Conservation (phyloP, 352 stramenopile species). For the Pythium scleroteichum region DNA sequence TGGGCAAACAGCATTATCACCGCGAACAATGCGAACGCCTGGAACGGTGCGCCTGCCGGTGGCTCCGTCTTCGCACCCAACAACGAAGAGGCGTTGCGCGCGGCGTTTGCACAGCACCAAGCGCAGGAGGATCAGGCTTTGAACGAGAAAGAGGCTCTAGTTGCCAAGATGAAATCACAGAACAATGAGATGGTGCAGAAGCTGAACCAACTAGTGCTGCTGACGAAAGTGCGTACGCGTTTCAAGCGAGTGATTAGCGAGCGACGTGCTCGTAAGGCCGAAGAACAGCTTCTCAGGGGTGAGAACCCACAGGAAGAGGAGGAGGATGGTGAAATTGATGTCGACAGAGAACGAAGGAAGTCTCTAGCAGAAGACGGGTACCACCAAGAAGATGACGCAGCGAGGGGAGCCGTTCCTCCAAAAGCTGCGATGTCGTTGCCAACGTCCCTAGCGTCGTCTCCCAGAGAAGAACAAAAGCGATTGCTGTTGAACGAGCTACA, state of each 20-base stretch:
- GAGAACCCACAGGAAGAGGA: slow-evolving; percentile 1
- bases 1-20: slow-evolving; percentile 55
- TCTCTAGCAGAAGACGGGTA: slow-evolving; percentile 1
- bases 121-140: slow-evolving; percentile 36
- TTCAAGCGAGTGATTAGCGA: slow-evolving; percentile 52
- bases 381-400: slow-evolving; percentile 4
- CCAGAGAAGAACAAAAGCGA: slow-evolving; percentile 56
- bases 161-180: slow-evolving; percentile 59
- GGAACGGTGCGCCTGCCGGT: neutral
- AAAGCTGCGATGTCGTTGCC: slow-evolving; percentile 23
- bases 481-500: slow-evolving; percentile 82
- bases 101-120: slow-evolving; percentile 52
- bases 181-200: slow-evolving; percentile 61
- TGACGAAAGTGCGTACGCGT: slow-evolving; percentile 55
- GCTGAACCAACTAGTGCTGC: slow-evolving; percentile 60
- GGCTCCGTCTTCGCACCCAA: neutral
- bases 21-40: slow-evolving; percentile 14
- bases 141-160: slow-evolving; percentile 59
- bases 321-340: slow-evolving; percentile 2
- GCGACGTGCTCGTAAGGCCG: slow-evolving; percentile 49
- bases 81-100: slow-evolving; percentile 36
- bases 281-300: slow-evolving; percentile 15
- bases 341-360: slow-evolving; percentile 1
- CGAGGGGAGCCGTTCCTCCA: neutral
- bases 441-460: slow-evolving; percentile 30